phyloP scores from a whole-genome alignment of 257 asterid species.

The Avicennia marina region DNA sequence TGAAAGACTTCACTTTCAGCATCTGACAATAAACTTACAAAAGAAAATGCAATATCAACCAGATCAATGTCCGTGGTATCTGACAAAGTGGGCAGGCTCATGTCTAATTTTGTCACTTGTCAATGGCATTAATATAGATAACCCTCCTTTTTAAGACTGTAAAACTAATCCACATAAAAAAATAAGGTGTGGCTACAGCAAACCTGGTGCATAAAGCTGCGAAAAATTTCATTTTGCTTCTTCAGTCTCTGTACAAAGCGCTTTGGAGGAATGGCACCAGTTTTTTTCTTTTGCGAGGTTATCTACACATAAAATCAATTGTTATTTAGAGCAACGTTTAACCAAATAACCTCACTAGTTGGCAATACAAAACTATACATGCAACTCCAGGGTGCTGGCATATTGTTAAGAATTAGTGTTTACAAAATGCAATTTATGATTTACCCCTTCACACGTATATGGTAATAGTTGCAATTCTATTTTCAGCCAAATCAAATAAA shows the following conservation, averaged over 20 bases:
- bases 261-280: slow-evolving; percentile 88
- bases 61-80: neutral
- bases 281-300: slow-evolving; percentile 86
- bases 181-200: slow-evolving; percentile 1
- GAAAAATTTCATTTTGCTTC: slow-evolving; percentile 86
- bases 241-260: slow-evolving; percentile 87
- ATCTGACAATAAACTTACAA: neutral
- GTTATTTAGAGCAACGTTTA: neutral
- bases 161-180: neutral
- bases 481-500: too few species aligned
- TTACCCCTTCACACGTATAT: neutral
- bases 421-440: neutral
- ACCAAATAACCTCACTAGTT: neutral
- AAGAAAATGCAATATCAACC: neutral
- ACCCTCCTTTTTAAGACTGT: neutral
- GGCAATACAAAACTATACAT: too few species aligned
- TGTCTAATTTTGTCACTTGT: neutral
- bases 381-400: neutral
- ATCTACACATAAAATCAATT: slow-evolving; percentile 46
- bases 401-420: neutral
- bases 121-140: neutral
- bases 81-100: neutral
- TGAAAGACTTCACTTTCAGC: too few species aligned
- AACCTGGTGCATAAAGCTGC: slow-evolving; percentile 97
- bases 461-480: neutral